Base-by-base conservation (phyloP, 345 rosid genomes). In the Fremontodendron californicum region DNA sequence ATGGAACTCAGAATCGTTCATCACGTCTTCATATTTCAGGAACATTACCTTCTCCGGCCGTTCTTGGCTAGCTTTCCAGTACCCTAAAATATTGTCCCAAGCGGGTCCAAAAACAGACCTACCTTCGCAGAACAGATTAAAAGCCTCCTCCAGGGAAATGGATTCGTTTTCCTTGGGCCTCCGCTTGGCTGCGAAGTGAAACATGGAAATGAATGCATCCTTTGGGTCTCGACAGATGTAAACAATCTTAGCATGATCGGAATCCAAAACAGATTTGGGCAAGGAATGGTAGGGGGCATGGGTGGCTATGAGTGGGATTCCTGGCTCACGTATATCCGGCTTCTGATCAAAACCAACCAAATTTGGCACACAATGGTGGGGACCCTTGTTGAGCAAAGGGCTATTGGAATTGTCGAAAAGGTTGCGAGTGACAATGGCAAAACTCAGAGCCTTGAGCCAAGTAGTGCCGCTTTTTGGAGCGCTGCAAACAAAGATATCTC, bases 1-100 rank as follows among this genome's bases (percentile, higher is more conserved):
- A 12, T 62, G 74, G 35, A 71, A 79, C 51, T 37, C 71, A 0
- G 85, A 77, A 2, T 79, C 46, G 43, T 71, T 80, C 70, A 55
- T 79, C 78, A 87, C 71, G 9, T 82, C 84, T 73, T 85, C 88
- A 16, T 85, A 85, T 73, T 78, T 83, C 52, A 85, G 3, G 72
- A 85, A 83, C 75, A 85, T 9, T 29, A 82, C 77, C 71, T 82
- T 80, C 6, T 79, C 73, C 0, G 83, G 83, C 2, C 51, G 18
- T 67, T 85, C 78, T 39, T 61, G n/a, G 74, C 84, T 81, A 23
- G 76, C 88, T 71, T 83, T 75, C 82, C 82, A 78, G 62, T 80
- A 85, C 54, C 82, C 87, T 39, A 76, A 72, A 1, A 75, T 85
- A 18, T 87, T 84, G 31, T 87, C 84, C 46, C 84, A 87, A 49